Evolutionary conservation across 495 filamentous ascomycete species (phyloP).

Genomic region (Trichocladium antarcticum): DNA sequence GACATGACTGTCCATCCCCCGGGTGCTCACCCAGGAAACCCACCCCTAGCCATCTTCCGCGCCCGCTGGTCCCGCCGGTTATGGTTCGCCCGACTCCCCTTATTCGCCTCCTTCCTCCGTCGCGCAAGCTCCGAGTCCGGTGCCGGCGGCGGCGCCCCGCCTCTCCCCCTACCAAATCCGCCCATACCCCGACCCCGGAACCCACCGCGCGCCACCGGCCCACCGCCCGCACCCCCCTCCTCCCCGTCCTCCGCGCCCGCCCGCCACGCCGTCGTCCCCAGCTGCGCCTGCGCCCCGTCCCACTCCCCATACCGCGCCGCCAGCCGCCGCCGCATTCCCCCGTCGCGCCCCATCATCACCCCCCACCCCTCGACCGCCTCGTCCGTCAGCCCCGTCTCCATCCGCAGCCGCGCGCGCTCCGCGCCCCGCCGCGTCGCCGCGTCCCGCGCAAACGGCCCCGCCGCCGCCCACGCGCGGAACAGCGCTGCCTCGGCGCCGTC

Average conservation of each 20-base stretch:
- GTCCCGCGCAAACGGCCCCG: slow-evolving; percentile 58
- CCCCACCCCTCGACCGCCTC: slow-evolving; percentile 93
- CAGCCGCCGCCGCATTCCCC: slow-evolving; percentile 50
- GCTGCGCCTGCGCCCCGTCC: slow-evolving; percentile 46
- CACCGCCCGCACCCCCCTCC: slow-evolving; percentile 19
- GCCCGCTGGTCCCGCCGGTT: slow-evolving; percentile 60
- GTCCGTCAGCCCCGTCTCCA: slow-evolving; percentile 79
- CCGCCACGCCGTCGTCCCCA: slow-evolving; percentile 54
- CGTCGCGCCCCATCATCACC: slow-evolving; percentile 66
- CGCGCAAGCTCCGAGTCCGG: slow-evolving; percentile 44
- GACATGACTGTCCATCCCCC: neutral
- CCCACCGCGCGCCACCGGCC: slow-evolving; percentile 27
- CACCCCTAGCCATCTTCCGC: slow-evolving; percentile 59
- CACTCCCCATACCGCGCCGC: slow-evolving; percentile 55
- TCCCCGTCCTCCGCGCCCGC: slow-evolving; percentile 38
- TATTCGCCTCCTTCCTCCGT: slow-evolving; percentile 55
- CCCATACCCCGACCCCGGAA: slow-evolving; percentile 33
- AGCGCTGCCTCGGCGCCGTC: slow-evolving; percentile 46
- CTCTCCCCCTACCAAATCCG: slow-evolving; percentile 41
- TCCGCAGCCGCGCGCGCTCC: slow-evolving; percentile 51
- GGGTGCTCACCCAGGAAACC: slow-evolving; percentile 1
- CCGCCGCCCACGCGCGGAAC: slow-evolving; percentile 54
- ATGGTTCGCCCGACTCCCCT: slow-evolving; percentile 51
- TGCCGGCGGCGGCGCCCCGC: slow-evolving; percentile 44
- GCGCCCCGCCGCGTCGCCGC: slow-evolving; percentile 52